Conservation (phyloP, 1,284 basidiomycete species). For the Uromyces viciae-fabae region DNA sequence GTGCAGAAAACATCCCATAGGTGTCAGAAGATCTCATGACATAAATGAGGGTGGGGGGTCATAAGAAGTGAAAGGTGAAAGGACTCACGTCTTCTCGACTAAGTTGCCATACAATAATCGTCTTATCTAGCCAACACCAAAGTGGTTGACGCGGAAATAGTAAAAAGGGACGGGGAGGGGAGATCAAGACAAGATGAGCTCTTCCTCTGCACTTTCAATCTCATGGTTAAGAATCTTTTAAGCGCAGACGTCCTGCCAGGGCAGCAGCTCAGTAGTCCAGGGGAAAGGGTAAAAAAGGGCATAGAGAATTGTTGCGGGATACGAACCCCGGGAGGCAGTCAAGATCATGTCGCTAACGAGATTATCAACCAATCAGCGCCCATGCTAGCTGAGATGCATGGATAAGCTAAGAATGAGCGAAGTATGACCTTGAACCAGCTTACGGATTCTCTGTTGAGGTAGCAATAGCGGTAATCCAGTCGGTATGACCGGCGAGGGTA, state of each 20-base stretch:
- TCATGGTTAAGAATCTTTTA: not conserved
- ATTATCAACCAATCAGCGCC: slow-evolving; percentile 43
- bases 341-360: slow-evolving; percentile 52
- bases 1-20: not conserved
- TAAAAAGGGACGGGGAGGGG: not conserved
- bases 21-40: no score
- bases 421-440: not conserved
- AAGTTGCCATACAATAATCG: slow-evolving; percentile 98
- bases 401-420: not conserved
- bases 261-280: slow-evolving; percentile 37
- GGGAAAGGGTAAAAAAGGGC: not conserved
- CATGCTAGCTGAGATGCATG: not conserved
- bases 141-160: not conserved
- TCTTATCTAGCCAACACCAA: slow-evolving; percentile 69
- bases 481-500: slow-evolving; percentile 85
- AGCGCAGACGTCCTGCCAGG: slow-evolving; percentile 45
- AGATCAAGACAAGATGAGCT: slow-evolving; percentile 26
- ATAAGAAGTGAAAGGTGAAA: not conserved
- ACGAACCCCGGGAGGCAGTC: slow-evolving; percentile 51
- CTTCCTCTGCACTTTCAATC: slow-evolving; percentile 32
- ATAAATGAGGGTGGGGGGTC: not conserved
- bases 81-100: slow-evolving; percentile 73
- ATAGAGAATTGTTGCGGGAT: slow-evolving; percentile 14
- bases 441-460: slow-evolving; percentile 48
- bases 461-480: slow-evolving; percentile 63